Base-by-base conservation (phyloP, 371 early-diverging fungal species). In the Saksenaea oblongispora region DNA sequence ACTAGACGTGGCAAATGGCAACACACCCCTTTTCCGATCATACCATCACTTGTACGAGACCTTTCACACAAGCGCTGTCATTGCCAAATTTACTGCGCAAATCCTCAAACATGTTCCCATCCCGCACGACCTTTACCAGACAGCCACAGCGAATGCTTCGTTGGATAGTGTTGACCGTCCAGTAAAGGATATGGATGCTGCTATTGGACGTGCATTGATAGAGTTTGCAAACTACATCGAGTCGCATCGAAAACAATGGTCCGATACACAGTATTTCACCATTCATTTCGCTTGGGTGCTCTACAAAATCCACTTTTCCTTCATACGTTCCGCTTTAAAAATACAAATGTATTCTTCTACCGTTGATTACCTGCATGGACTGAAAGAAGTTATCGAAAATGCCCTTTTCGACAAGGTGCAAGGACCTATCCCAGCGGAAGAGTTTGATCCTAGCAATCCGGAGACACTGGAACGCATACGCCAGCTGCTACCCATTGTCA, bases 201-300 rank as follows among this genome's bases (percentile, higher is more conserved):
- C 62, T 2, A 41, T 68, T 17, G 56, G 58, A 17, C 39, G 53
- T 4, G 57, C 59, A n/a, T 41, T 75, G 35, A 14, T 59, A 8
- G 17, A 61, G 31, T 80, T 80, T 63, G 59, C 71, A 53, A 64
- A 57, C 24, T 82, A 80, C 59, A 84, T 84, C 63, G 72, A 77
- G 37, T 62, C 70, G 42, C 73, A 82, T 36, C 69, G 72, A 63
- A 73, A 79, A 64, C 68, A 70, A 31, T 75, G 76, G 76, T 51
- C 73, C 3, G 39, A 55, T 3, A 54, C 31, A 15, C 76, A 75
- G 36, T 36, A 54, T 10, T 70, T 62, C 34, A 59, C 64, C 11
- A 75, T 75, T 9, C 64, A 75, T 54, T 37, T 66, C 27, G 64
- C 66, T 1, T 70, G 58, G 44, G 41, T 63, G 1, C 35, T 75